phyloP scores from a whole-genome alignment of 2,329 filamentous ascomycete species.

The Trichoderma koningiopsis region DNA sequence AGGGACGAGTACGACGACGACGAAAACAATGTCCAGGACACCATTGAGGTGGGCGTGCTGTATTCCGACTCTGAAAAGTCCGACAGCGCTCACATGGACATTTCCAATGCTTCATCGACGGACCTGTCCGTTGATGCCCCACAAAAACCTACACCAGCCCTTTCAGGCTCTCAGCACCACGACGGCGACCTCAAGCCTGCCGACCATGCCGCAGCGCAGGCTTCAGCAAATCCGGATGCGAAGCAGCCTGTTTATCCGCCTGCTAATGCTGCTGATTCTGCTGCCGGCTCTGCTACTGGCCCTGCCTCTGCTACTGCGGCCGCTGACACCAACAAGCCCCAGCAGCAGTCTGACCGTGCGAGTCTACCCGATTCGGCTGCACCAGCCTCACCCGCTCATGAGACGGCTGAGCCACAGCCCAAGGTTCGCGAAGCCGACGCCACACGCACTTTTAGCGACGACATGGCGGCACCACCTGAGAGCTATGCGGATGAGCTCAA shows the following conservation, averaged over 20 bases:
- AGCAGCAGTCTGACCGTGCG: not conserved
- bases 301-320: not conserved
- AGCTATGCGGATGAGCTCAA: not conserved
- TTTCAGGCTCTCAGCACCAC: slow-evolving; percentile 10
- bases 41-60: slow-evolving; percentile 57
- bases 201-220: slow-evolving; percentile 2
- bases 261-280: not conserved
- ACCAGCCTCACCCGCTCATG: slow-evolving; percentile 2
- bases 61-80: slow-evolving; percentile 40
- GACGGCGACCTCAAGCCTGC: not conserved
- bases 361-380: slow-evolving; percentile 7
- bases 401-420: slow-evolving; percentile 17
- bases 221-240: not conserved
- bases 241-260: not conserved
- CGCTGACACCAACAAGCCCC: not conserved
- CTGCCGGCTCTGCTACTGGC: not conserved
- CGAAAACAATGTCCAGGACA: slow-evolving; percentile 57
- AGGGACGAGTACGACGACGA: slow-evolving; percentile 39
- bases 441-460: not conserved
- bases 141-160: slow-evolving; percentile 28
- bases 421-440: slow-evolving; percentile 9
- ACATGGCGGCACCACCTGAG: not conserved
- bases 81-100: slow-evolving; percentile 33
- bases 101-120: slow-evolving; percentile 37
- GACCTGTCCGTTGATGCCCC: slow-evolving; percentile 30